Base-by-base conservation (phyloP, 306 rosid genomes). In the Acacia crassicarpa region DNA sequence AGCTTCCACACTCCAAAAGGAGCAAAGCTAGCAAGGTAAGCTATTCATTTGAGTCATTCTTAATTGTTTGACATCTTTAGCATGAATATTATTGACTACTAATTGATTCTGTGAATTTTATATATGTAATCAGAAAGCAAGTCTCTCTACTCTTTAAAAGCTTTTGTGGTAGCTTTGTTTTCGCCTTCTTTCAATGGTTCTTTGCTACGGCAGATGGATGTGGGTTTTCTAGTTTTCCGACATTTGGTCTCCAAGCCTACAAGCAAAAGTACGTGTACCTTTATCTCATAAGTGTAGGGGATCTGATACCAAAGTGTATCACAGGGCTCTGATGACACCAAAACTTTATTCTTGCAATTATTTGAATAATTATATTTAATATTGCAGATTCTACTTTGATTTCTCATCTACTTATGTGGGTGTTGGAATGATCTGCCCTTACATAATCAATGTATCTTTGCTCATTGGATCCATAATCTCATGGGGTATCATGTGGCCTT, bases 1-100 rank as follows among this genome's bases (percentile, higher is more conserved):
- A 87, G 93, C 80, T 90, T 93, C 72, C 97, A 93, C 81, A 93
- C 97, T 30, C 96, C 97, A 8, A 89, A 80, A 69, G 97, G 97
- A 84, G 96, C 97, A 66, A 91, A 84, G 83, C 87, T 90, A 20
- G 97, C 96, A 74, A 90, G 89, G 97, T 91, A 81, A 82, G 83
- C 33, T 44, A 44, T 44, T 32, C 9, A 4, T 40, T 9, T 17
- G 16, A 46, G 3, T 75, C 12, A 67, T 45, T 62, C 30, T 66
- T 30, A 30, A 30, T 27, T 30, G 9, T 40, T 8, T 22, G 61
- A 54, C 7, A 62, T 10, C 20, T 15, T 45, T 51, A 9, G 56
- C 35, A 45, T 48, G 41, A 6, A 38, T 38, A 38, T 38, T 38
- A 38, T 38, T 38, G 41, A 38, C 41, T 38, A 6, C 5, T 38